A percentile compares a stretch with the other conserved stretches of the same genome.
Conservation (phyloP, 1,139 yeast species). For the Lodderomyces pseudojiufengensis region DNA sequence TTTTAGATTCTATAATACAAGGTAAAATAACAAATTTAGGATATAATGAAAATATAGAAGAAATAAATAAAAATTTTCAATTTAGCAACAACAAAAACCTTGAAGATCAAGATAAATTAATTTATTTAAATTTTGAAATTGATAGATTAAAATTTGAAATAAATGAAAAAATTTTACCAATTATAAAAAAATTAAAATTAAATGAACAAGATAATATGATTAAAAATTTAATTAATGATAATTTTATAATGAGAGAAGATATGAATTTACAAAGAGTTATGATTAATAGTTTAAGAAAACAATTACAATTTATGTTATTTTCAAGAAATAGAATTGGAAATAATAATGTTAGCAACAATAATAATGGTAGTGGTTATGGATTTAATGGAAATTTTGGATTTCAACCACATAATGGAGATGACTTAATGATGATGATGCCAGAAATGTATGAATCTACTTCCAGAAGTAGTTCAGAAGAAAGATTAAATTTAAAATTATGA, state of each 20-base stretch:
- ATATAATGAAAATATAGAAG: slow-evolving; percentile 45
- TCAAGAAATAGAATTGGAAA: slow-evolving; percentile 22
- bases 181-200: slow-evolving; percentile 30
- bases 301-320: slow-evolving; percentile 46
- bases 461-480: slow-evolving; percentile 35
- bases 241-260: slow-evolving; percentile 46
- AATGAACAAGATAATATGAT: slow-evolving; percentile 37
- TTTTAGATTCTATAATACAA: slow-evolving; percentile 46
- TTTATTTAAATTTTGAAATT: slow-evolving; percentile 35
- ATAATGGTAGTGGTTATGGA: slow-evolving; percentile 1
- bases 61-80: slow-evolving; percentile 32
- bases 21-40: slow-evolving; percentile 54
- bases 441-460: slow-evolving; percentile 16
- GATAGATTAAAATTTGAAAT: slow-evolving; percentile 42
- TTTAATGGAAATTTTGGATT: slow-evolving; percentile 3
- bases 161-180: slow-evolving; percentile 39
- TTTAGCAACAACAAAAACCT: no score
- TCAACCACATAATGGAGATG: neutral
- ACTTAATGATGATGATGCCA: slow-evolving; percentile 1
- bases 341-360: neutral
- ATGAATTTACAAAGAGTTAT: slow-evolving; percentile 44
- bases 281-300: slow-evolving; percentile 48
- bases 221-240: slow-evolving; percentile 38
- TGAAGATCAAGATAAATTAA: slow-evolving; percentile 29
- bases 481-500: slow-evolving; percentile 31